These are phyloP conservation scores for Monilinia fructigena DNA, from an alignment of 2,329 filamentous ascomycete genomes.

Conservation along the genomic window DNA sequence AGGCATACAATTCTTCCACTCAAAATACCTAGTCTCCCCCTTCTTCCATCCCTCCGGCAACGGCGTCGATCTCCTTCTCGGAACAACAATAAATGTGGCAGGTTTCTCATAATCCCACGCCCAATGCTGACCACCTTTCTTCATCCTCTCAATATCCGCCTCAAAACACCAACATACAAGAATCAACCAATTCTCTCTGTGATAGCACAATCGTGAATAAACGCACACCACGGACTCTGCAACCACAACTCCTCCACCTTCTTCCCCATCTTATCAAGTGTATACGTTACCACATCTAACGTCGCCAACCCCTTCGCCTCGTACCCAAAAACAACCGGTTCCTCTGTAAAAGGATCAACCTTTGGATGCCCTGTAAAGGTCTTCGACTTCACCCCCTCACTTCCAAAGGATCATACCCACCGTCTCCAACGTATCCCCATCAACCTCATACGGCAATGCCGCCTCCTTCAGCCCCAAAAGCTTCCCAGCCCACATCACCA, in stretches of 20 bases:
- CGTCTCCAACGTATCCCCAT: constrained; percentile 48
- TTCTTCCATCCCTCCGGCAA: not conserved
- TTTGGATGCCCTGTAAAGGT: constrained; percentile 55
- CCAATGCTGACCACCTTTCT: constrained; percentile 49
- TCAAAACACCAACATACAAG: constrained; percentile 39
- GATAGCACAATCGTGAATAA: constrained; percentile 51
- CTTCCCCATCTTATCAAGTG: constrained; percentile 44
- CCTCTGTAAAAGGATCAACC: constrained; percentile 50
- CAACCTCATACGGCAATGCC: constrained; percentile 50
- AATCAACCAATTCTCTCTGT: constrained; percentile 45
- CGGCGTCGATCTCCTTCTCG: constrained; percentile 43
- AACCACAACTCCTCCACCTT: constrained; percentile 49
- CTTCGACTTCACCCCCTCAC: constrained; percentile 45
- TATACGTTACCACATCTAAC: constrained; percentile 47
- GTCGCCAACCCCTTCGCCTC: constrained; percentile 48
- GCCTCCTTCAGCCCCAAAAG: constrained; percentile 54
- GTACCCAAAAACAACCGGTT: constrained; percentile 53
- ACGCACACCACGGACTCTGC: constrained; percentile 49
- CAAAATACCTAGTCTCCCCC: constrained; percentile 11
- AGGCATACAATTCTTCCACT: constrained; percentile 12
- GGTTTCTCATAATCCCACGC: constrained; percentile 53
- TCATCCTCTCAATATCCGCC: constrained; percentile 46
- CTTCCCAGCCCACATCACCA: constrained; percentile 55
- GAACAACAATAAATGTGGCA: constrained; percentile 54
- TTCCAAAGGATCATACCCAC: constrained; percentile 49